Evolutionary conservation across 768 basidiomycete genomes (phyloP), one percentile per base, ranked within the genome.

Genomic region (Lyophyllum semitale): DNA sequence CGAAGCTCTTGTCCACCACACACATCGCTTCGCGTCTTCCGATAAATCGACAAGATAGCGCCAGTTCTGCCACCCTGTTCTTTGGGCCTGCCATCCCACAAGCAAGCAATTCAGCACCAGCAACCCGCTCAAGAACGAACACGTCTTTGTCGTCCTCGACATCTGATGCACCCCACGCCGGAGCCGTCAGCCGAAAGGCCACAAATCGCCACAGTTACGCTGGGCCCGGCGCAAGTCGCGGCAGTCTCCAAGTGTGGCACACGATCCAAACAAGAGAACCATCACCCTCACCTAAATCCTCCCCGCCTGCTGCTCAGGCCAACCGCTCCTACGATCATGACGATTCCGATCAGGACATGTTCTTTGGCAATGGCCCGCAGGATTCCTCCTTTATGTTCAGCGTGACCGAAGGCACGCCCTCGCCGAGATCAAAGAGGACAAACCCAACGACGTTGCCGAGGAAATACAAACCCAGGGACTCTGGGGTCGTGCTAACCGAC

Each of bases 381-480:
- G 76, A 82, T 45, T 71, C 81, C 0, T 84, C 87, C 0, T 87
- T 89, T 50, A 66, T 77, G 13, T 77, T 87, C 62, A 83, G 69
- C 53, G 68, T 88, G 33, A 82, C 80, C 1, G 74, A 77, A 23
- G 76, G 73, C 38, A 85, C 86, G 0, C 87, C 88, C 12, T 84
- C 80, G 29, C 88, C 80, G 3, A 67, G 76, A 46, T 64, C 76
- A 55, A 72, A 76, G 70, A 70, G 70, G 61, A 43, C 64, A 51
- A 63, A 54, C 48, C 63, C 63, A 56, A 51, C 65, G 2, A 62
- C 76, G 27, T 66, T 90, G 41, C 82, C 82, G 26, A 83, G 80
- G 63, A 93, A 92, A 69, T 91, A 82, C 71, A 82, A 82, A 50
- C 80, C 83, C n/a, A 77, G 84, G 12, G 88, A 91, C 66, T 89